Base-by-base conservation (phyloP, 2,329 filamentous ascomycete species). In the Nothopassalora personata region DNA sequence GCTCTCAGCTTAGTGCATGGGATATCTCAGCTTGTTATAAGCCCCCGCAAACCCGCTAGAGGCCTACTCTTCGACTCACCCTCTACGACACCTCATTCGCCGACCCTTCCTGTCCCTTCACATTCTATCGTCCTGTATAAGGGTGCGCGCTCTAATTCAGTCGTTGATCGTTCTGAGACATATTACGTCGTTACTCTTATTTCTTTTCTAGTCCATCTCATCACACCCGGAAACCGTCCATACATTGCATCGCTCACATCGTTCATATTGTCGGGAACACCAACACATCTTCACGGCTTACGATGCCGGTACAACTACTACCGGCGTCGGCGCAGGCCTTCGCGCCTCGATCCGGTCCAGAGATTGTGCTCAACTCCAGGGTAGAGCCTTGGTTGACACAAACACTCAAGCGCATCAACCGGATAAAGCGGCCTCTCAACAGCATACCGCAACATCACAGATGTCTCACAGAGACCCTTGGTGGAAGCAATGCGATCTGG, bases 271-370 rank as follows among this genome's bases (percentile, higher is more conserved):
- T 34, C 23, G 55, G 61, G 61, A 60, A 63, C 62, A 54, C 53
- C 46, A 57, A 56, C 58, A 62, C 56, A 60, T 36, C 59, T 47
- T 54, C 54, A 54, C 56, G 49, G 50, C 48, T 65, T 74, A 81
- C 74, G 74, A 97, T 97, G 94, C 91, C 91, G 74, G 89, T 91
- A 72, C 88, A 94, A 81, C 82, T 99, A 75, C 81, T 99, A 70
- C 94, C 94, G 68, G 93, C 93, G 64, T 97, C 94, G 71, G 94
- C 94, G 67, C 91, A 92, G 63, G 93, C 94, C 71, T 99, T 97
- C 80, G 93, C 93, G 70, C 93, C 93, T 68, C 86, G 94, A 71
- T 91, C 91, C 52, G 91, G 90, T 28, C 93, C 96, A 75, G 97
- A 95, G 74, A 90, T 99, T 68, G 94, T 99, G 61, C 82, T 99